Base-by-base conservation (phyloP, 208 protist species). In the Trypanosoma rangeli region DNA sequence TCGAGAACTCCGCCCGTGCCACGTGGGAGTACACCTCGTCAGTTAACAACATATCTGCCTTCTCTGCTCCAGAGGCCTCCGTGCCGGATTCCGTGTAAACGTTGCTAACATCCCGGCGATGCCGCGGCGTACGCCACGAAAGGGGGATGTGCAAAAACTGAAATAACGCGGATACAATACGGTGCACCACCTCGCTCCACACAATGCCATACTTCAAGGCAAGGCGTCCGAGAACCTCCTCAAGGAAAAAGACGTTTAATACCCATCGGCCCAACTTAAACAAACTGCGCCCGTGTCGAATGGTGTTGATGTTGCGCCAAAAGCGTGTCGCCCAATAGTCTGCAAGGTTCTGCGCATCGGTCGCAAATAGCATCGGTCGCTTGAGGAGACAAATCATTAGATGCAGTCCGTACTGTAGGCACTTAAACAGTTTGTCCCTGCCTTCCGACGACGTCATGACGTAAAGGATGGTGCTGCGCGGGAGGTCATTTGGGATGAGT, bases 181-280 rank as follows among this genome's bases (percentile, higher is more conserved):
- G 54, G 16, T 57, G 16, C 18, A 75, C 31, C 24, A 68, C 22
- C 22, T 62, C 55, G 31, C 44, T 60, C 15, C 73, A 46, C 28
- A 58, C 63, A 13, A 50, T 66, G 39, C 83, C 80, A 81, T 95
- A 79, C 66, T 74, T 76, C 71, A 82, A 49, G 71, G 74, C 79
- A 73, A 95, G 73, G 15, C 85, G 83, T 44, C 90, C 80, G 10
- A 67, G 84, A 28, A 92, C 82, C 5, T 81, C 75, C 65, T 93
- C 82, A 16, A 92, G 37, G 5, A 82, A 88, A 68, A 94, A 93
- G 16, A 91, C 31, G 71, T 92, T 95, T 37, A 94, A 59, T 20
- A 95, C 31, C 16, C 90, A 84, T 7, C 90, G 79, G 2, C 90
- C 90, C 39, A 95, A 69, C 76, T 94, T 95, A 77, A 95, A 95